Conservation (phyloP, 306 rosid genomes). For the Rosa persica region DNA sequence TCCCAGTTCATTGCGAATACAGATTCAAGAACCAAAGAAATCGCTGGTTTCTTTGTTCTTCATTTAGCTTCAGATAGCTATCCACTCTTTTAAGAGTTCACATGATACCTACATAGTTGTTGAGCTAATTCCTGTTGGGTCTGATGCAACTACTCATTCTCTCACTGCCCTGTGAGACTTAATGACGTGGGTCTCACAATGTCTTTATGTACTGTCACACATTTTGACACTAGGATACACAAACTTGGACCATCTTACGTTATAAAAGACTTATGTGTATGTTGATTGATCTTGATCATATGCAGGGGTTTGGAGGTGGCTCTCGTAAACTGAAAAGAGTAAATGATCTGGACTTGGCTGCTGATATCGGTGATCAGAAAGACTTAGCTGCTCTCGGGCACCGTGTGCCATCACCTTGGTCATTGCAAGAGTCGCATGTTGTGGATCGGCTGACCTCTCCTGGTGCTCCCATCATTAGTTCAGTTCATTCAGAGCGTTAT, state of each 20-base stretch:
- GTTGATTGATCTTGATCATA: slow-evolving; percentile 14
- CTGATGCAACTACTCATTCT: neutral
- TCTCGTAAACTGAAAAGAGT: slow-evolving; percentile 32
- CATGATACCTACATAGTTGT: neutral
- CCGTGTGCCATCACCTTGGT: slow-evolving; percentile 53
- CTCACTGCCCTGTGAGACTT: neutral
- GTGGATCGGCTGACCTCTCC: slow-evolving; percentile 39
- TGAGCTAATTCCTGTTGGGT: neutral
- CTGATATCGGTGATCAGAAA: slow-evolving; percentile 49
- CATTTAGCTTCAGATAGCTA: neutral
- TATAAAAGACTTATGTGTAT: neutral
- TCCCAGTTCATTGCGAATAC: neutral
- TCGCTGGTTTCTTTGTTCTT: slow-evolving; percentile 2
- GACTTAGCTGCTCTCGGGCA: slow-evolving; percentile 47
- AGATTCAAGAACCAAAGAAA: neutral
- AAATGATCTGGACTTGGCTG: slow-evolving; percentile 43
- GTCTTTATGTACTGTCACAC: neutral
- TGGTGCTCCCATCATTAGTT: slow-evolving; percentile 26
- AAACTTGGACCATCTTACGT: neutral
- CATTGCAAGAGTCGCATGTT: slow-evolving; percentile 46
- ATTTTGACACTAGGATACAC: neutral
- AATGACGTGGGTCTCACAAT: neutral
- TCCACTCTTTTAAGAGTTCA: neutral
- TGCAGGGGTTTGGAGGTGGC: slow-evolving; percentile 68
- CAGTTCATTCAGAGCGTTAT: slow-evolving; percentile 43